phyloP scores from a whole-genome alignment of 129 eudicot genomes.

The Flaveria robusta region DNA sequence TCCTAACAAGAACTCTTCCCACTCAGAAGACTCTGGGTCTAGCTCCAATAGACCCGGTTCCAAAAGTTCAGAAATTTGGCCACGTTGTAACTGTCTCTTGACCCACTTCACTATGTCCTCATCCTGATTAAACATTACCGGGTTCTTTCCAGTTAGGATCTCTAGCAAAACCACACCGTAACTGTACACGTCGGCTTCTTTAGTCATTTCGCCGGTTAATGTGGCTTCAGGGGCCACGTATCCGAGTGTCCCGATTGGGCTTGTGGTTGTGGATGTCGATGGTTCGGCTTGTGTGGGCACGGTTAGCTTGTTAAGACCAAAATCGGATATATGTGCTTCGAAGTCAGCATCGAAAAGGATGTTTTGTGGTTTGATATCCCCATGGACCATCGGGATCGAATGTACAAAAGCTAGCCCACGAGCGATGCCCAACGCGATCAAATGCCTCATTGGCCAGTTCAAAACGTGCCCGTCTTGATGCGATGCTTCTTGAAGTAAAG shows the following conservation, averaged over 20 bases:
- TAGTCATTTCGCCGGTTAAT: slow-evolving; percentile 53
- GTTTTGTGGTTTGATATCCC: slow-evolving; percentile 82
- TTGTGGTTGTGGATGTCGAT: slow-evolving; percentile 57
- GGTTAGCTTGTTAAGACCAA: slow-evolving; percentile 62
- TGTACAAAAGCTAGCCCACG: slow-evolving; percentile 80
- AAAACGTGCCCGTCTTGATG: slow-evolving; percentile 89
- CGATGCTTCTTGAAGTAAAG: slow-evolving; percentile 81
- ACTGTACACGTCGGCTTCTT: slow-evolving; percentile 76
- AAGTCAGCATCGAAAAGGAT: slow-evolving; percentile 86
- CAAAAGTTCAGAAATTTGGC: slow-evolving; percentile 60
- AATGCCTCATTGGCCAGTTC: slow-evolving; percentile 94
- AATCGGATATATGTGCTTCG: slow-evolving; percentile 83
- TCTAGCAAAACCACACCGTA: slow-evolving; percentile 79
- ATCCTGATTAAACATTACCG: slow-evolving; percentile 70
- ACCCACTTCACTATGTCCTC: slow-evolving; percentile 97
- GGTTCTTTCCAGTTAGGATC: slow-evolving; percentile 69
- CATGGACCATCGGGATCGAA: slow-evolving; percentile 60
- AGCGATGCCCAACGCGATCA: slow-evolving; percentile 80
- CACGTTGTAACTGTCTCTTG: slow-evolving; percentile 72
- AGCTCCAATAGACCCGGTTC: slow-evolving; percentile 86
- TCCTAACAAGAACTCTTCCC: slow-evolving; percentile 88
- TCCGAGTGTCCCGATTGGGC: slow-evolving; percentile 72
- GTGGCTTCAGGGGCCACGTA: slow-evolving; percentile 72
- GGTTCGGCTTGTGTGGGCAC: slow-evolving; percentile 48
- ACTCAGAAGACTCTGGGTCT: slow-evolving; percentile 88